Percentiles rank a stretch among this genome's conserved stretches.
Conservation (phyloP, 257 asterid genomes). For the Nicotiana tabacum region DNA sequence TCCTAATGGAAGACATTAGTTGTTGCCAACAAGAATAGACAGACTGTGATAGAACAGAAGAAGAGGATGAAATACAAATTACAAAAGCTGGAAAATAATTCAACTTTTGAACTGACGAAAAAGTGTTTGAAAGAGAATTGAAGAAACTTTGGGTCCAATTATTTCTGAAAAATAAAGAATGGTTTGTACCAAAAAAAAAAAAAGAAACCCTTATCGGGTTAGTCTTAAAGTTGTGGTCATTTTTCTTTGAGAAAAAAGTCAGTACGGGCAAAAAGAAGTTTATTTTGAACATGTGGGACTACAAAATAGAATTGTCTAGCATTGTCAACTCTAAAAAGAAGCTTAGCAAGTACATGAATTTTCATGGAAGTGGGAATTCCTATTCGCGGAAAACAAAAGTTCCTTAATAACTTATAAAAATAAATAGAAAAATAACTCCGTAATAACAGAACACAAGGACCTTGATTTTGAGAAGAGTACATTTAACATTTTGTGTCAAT, state of each 20-base stretch:
- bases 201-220: no score
- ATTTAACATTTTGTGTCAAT: no score
- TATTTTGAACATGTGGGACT: not conserved
- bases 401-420: no score
- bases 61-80: not conserved
- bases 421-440: no score
- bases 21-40: slow-evolving; percentile 6
- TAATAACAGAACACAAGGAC: no score
- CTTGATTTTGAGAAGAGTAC: no score
- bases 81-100: not conserved
- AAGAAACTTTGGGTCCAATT: not conserved
- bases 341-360: not conserved
- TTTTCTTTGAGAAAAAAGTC: not conserved
- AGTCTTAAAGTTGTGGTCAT: not conserved
- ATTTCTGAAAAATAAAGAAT: not conserved
- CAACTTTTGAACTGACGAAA: not conserved
- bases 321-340: not conserved
- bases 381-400: not conserved
- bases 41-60: not conserved
- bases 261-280: not conserved
- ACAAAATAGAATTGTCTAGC: not conserved
- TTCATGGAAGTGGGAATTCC: not conserved
- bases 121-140: not conserved
- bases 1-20: slow-evolving; percentile 38
- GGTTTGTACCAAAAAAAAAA: not conserved